These are phyloP conservation scores for Trypanosoma melophagium DNA, from an alignment of 208 protist species.

Conservation along the genomic window DNA sequence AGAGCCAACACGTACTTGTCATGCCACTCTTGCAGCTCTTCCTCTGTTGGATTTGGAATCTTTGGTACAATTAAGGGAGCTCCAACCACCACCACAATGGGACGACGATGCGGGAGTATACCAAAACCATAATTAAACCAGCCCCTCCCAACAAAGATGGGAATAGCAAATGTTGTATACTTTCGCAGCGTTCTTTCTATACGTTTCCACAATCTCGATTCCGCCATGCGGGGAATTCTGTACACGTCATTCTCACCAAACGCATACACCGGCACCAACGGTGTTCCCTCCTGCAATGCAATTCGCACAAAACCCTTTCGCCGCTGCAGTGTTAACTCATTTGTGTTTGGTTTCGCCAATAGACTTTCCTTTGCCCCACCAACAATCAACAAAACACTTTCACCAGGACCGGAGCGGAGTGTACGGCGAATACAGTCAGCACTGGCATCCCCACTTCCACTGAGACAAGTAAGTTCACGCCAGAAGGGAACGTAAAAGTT, in stretches of 20 bases:
- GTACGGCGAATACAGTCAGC: constrained; percentile 61
- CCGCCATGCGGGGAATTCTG: constrained; percentile 37
- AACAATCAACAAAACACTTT: constrained; percentile 84
- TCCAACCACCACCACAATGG: constrained; percentile 83
- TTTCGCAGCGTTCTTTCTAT: constrained; percentile 37
- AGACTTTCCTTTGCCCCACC: constrained; percentile 81
- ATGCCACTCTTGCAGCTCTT: constrained; percentile 75
- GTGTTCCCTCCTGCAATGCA: constrained; percentile 71
- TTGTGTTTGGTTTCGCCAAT: constrained; percentile 63
- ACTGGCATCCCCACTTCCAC: constrained; percentile 84
- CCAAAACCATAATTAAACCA: constrained; percentile 80
- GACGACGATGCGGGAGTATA: constrained; percentile 65
- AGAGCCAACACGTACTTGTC: constrained; percentile 74
- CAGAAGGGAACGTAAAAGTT: constrained; percentile 90
- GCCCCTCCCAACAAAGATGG: constrained; percentile 70
- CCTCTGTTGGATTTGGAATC: constrained; percentile 58
- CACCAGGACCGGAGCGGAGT: constrained; percentile 64
- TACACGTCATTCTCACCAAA: constrained; percentile 91
- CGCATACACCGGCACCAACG: constrained; percentile 82
- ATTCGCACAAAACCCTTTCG: constrained; percentile 88
- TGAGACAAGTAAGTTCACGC: constrained; percentile 58
- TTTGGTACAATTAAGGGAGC: constrained; percentile 67
- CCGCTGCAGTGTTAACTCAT: constrained; percentile 67
- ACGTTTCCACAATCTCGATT: constrained; percentile 32
- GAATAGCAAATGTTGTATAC: constrained; percentile 61